Base-by-base conservation (phyloP, 2,329 filamentous ascomycete genomes). In the Aspergillus puulaauensis region DNA sequence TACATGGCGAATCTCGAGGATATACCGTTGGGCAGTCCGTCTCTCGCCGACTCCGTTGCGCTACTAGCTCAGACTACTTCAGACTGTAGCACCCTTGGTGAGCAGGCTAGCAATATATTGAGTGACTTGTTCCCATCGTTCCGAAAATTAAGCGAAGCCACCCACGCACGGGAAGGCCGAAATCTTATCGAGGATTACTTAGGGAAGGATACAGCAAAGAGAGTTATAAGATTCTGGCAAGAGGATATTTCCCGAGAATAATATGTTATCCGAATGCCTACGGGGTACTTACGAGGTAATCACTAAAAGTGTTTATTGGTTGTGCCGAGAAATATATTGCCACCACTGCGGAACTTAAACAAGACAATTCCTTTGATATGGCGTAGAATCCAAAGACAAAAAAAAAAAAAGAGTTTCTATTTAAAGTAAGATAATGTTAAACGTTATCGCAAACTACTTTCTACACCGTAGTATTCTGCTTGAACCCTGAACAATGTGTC, bases 181-280 rank as follows among this genome's bases (percentile, higher is more conserved):
- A 59, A 57, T 37, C 35, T 66, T 24, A 52, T 79, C 52, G 59
- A 60, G 19, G 68, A 69, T 24, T 70, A 75, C 44, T 60, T 77
- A 2, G 75, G 71, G 4, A 63, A 68, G 19, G 64, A 65, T 21
- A 61, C 66, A 39, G 71, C 61, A 15, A 53, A 31, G 23, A 66
- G 68, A n/a, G 64, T 78, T 44, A 51, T 71, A n/a, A 66, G 68
- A 12, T 78, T 77, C 59, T 79, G 76, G 75, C 60, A 53, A 27
- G 63, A 67, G 39, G 73, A 76, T 59, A 66, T 62, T 60, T 54
- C 59, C 23, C 56, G 63, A 31, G 70, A 71, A 27, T 75, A 54
- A 46, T 44, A n/a, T 27, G 7, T 31, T 17, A 19, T 11, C 21
- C 17, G 27, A 4, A 11, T 11, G 27, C 27, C 27, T 31, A 21